Evolutionary conservation across 805 yeast genomes (phyloP), one percentile per base, ranked within the genome.

Genomic region (Alloascoidea hylecoeti): DNA sequence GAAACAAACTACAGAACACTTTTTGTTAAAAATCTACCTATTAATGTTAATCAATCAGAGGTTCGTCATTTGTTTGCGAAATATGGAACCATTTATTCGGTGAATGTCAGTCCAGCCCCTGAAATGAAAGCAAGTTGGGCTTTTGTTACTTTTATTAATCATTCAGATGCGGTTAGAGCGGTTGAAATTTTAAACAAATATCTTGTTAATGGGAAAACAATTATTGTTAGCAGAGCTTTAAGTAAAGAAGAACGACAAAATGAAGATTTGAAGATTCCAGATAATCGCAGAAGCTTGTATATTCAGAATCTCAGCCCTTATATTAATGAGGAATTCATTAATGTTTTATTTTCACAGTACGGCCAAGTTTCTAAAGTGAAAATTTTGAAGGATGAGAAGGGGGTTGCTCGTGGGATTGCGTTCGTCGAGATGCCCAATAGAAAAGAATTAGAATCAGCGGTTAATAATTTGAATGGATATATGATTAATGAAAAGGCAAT

Each of bases 221-320:
- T 2, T 30, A 38, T 17, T 41, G 18, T 33, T 16, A 34, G 16
- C 9, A 12, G 37, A 14, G 38, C 33, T 15, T 16, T 30, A 14
- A 32, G 27, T 35, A 33, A 34, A 15, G 19, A 18, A 9, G 33
- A n/a, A 33, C 34, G 18, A 23, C 18, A 48, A 51, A 34, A 47
- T 39, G 35, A 57, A 58, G 40, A 47, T n/a, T 23, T 23, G n/a
- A 23, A 23, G 30, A 9, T 23, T 55, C 32, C 40, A 40, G 17
- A 43, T 50, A 27, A 63, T 63, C 2, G 57, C 60, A 5, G 46
- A 58, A 1, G 52, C 54, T 37, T 57, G 63, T 4, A 55, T 59
- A 2, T 58, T 48, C 39, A 45, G 55, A 12, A 52, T 58, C 5
- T 48, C 51, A 9, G 55, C 49, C 12, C 19, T 41, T 4, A 47